Evolutionary conservation across 2,329 filamentous ascomycete genomes (phyloP), one percentile per base, ranked within the genome.

Genomic region (Pseudocercospora fijiensis): DNA sequence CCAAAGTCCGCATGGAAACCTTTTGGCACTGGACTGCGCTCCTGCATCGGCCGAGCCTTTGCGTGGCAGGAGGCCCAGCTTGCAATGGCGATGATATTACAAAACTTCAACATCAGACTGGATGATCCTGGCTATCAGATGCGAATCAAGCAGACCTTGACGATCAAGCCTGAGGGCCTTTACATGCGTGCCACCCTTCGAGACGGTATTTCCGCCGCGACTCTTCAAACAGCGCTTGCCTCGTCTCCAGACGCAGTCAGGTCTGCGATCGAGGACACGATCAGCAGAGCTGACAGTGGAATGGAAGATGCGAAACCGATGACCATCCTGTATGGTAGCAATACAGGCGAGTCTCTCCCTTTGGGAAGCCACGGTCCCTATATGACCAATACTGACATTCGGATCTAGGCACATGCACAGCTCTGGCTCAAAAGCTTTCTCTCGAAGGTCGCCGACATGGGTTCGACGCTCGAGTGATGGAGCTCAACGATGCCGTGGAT

Each of bases 31-130:
- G 90, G 89, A 1, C 81, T 84, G 67, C 80, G 90, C 58, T 87
- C 80, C 1, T 93, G 90, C 69, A 92, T 92, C 65, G 90, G 90
- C 2, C 80, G 88, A 0, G 82, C 86, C 0, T 92, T 92, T 30
- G 70, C 90, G 1, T 90, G 87, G 87, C 89, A 92, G 72, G 90
- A 92, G 76, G 81, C 84, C 1, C 72, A 88, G 2, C 77, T 91
- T 0, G 82, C 83, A 7, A 79, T 87, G 69, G 85, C 86, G 0
- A 81, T 89, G 68, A 73, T 91, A 11, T 79, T 92, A 63, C 89
- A 91, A 70, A 89, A 88, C 70, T 91, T 92, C 77, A 84, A 90
- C 68, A 85, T 92, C 64, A 79, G 81, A 56, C 75, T 87, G 60
- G 83, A 84, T 43, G 84, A 91, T 65, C 83, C 87, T 0, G 80